Conservation (phyloP, 371 early-diverging fungal genomes). For the Lichtheimia corymbifera region DNA sequence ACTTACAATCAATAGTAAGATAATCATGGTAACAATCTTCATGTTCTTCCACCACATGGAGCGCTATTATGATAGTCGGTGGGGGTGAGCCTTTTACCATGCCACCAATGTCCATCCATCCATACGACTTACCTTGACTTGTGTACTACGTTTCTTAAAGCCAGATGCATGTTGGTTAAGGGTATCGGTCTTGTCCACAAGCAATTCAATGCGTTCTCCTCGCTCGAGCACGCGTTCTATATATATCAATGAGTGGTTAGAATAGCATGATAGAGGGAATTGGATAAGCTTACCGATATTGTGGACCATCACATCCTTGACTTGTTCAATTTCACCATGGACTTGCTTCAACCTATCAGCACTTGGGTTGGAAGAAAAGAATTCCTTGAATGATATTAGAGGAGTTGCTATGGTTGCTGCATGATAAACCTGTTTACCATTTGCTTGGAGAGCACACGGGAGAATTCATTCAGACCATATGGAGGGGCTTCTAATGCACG, state of each 20-base stretch:
- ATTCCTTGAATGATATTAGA: conserved; percentile 48
- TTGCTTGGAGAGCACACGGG: conserved; percentile 73
- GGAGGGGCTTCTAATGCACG: conserved; percentile 64
- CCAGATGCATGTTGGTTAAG: conserved; percentile 87
- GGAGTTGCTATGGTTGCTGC: not conserved
- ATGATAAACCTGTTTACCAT: conserved; percentile 59
- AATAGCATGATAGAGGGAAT: no score
- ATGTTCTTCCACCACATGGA: conserved; percentile 95
- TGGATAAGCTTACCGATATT: conserved; percentile 85
- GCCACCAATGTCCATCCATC: not conserved
- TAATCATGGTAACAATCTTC: conserved; percentile 73
- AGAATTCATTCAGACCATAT: conserved; percentile 84
- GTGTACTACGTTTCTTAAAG: conserved; percentile 87
- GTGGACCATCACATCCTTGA: conserved; percentile 93
- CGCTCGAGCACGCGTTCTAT: conserved; percentile 90
- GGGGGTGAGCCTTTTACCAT: not conserved
- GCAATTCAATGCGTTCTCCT: conserved; percentile 87
- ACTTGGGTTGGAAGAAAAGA: conserved; percentile 71
- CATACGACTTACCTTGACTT: conserved; percentile 61
- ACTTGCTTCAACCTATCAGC: conserved; percentile 83
- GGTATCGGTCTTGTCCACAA: conserved; percentile 90
- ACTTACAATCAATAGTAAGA: conserved; percentile 69
- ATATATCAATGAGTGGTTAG: not conserved
- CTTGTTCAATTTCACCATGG: conserved; percentile 89
- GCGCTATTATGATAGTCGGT: conserved; percentile 42